Evolutionary conservation across 2,329 filamentous ascomycete genomes (phyloP), one percentile per base, ranked within the genome.

Genomic region (Calonectria henricotiae): DNA sequence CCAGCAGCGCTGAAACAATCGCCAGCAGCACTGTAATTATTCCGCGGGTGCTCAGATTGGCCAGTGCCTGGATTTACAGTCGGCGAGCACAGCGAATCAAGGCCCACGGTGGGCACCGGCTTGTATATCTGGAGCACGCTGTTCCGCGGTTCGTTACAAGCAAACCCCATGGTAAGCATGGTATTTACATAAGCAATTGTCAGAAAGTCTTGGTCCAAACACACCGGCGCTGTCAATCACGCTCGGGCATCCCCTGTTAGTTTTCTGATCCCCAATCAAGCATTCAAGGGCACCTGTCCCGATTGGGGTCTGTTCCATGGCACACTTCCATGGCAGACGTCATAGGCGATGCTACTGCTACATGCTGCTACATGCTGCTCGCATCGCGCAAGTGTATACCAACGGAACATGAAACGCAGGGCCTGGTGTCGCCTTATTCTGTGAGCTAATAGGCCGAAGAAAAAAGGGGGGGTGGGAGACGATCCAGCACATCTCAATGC

Each of bases 41-140:
- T 32, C 51, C 20, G 32, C 17, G n/a, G 13, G 4, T 1, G 12
- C 35, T 11, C 6, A 39, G n/a, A 58, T 58, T 58, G 51, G 51
- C 32, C 25, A 30, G 37, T 32, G n/a, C 8, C 51, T 3, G 51
- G 44, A 30, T 25, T 55, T 37, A 30, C 6, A 3, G 8, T 37
- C 51, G 49, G 9, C 47, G 17, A 8, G 13, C 7, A 20, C 13
- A 9, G 47, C 47, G 47, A 51, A 51, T 51, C 47, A 51, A 12
- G 17, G 47, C 47, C 15, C 30, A 27, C 30, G 35, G 35, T 37
- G 51, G 32, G 13, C 51, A 58, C 35, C 32, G 5, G 35, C 32
- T n/a, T 39, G 32, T 58, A 39, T 58, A 58, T 58, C 51, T 58
- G 51, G 32, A 39, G 51, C 51, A 58, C 51, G 51, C 32, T 58